Conservation (phyloP, 768 basidiomycete genomes). For the Auricularia auricula-judae region DNA sequence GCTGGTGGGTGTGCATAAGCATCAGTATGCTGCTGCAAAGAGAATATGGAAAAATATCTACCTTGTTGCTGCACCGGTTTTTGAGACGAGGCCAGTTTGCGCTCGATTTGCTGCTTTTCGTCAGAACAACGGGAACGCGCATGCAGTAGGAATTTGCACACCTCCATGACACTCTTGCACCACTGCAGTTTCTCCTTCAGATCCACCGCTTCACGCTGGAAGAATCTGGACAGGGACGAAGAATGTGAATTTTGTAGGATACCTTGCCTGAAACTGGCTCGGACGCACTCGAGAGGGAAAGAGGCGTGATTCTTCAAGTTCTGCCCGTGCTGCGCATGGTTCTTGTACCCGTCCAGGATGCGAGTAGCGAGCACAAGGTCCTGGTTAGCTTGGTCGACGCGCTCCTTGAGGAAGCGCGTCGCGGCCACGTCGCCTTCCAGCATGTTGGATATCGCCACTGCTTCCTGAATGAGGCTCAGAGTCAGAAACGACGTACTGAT, state of each 20-base stretch:
- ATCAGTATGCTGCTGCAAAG: not conserved
- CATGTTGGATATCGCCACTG: slow-evolving; percentile 47
- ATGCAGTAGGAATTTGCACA: slow-evolving; percentile 17
- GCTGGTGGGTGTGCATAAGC: slow-evolving; percentile 25
- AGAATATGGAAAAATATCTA: slow-evolving; percentile 17
- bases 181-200: slow-evolving; percentile 63
- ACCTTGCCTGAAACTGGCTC: not conserved
- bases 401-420: slow-evolving; percentile 59
- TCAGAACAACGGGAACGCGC: not conserved
- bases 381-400: slow-evolving; percentile 68
- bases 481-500: too few species aligned
- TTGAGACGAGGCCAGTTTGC: slow-evolving; percentile 61
- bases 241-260: too few species aligned
- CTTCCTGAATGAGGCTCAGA: slow-evolving; percentile 34
- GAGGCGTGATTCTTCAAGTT: slow-evolving; percentile 68
- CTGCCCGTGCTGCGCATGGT: slow-evolving; percentile 57
- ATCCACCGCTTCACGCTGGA: slow-evolving; percentile 57
- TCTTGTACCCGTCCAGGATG: slow-evolving; percentile 68
- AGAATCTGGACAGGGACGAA: slow-evolving; percentile 37
- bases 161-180: slow-evolving; percentile 77
- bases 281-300: slow-evolving; percentile 71
- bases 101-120: slow-evolving; percentile 60
- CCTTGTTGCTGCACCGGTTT: slow-evolving; percentile 58
- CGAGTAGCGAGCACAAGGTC: slow-evolving; percentile 70
- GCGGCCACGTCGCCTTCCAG: slow-evolving; percentile 57